Conservation (phyloP, 306 rosid species). For the Castanea crenata region DNA sequence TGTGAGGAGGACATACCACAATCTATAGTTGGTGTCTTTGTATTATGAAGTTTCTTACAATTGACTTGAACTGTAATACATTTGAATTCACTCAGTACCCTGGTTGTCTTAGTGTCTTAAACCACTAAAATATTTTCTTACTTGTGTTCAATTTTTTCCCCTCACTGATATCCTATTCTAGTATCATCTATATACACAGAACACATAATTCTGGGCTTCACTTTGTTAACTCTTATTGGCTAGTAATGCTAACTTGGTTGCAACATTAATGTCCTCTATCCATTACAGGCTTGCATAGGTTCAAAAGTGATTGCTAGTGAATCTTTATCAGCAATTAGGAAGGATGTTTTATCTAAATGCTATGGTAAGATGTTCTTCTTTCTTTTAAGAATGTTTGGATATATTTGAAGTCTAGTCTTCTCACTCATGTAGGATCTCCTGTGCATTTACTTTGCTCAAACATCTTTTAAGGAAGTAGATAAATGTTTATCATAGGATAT, state of each 20-base stretch:
- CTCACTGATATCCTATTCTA: not conserved
- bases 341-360: conserved; percentile 93
- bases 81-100: not conserved
- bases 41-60: not conserved
- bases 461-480: not conserved
- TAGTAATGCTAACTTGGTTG: conserved; percentile 25
- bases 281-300: conserved; percentile 81
- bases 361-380: conserved; percentile 55
- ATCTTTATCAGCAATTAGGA: conserved; percentile 84
- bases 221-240: not conserved
- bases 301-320: conserved; percentile 89
- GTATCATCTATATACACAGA: not conserved
- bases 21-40: not conserved
- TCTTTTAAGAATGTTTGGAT: not conserved
- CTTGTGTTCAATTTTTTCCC: not conserved
- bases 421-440: not conserved
- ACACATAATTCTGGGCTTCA: not conserved
- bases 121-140: not conserved
- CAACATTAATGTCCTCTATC: conserved; percentile 5
- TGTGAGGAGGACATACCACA: not conserved
- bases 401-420: not conserved
- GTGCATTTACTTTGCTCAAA: conserved; percentile 11
- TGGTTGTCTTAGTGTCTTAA: not conserved
- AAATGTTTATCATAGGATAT: not conserved
- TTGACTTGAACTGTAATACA: not conserved